Evolutionary conservation across 2,329 filamentous ascomycete genomes (phyloP).

Genomic region (Colletotrichum sp.): DNA sequence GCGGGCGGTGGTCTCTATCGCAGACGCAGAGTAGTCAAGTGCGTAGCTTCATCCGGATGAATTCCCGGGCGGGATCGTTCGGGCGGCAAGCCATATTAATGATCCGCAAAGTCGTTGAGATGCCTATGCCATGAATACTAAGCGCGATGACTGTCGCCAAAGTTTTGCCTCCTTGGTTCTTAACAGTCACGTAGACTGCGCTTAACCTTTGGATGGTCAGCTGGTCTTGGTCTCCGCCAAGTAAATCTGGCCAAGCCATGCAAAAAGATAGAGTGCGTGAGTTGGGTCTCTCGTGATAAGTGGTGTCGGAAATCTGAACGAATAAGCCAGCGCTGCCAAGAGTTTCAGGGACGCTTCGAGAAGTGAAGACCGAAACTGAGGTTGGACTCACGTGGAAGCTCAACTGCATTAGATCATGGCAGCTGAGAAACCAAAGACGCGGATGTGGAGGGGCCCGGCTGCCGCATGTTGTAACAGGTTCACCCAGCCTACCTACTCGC

Average conservation of each 20-base stretch:
- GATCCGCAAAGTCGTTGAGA: not conserved
- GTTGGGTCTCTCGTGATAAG: not conserved
- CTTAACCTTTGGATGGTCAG: fast-evolving
- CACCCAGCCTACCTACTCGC: not conserved
- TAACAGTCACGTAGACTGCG: not conserved
- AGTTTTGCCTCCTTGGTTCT: not conserved
- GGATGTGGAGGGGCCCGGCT: too few species aligned
- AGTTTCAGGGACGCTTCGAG: not conserved
- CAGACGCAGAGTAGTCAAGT: not conserved
- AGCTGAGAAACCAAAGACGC: not conserved
- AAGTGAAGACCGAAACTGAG: not conserved
- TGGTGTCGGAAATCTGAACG: not conserved
- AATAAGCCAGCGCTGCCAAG: not conserved
- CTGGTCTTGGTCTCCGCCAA: not conserved
- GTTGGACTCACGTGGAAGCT: not conserved
- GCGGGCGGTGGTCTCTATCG: not conserved
- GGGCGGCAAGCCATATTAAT: not conserved
- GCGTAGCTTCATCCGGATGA: not conserved
- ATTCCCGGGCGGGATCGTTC: not conserved
- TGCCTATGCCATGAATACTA: not conserved
- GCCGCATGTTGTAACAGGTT: too few species aligned
- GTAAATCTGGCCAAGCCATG: not conserved
- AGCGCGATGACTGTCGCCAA: not conserved
- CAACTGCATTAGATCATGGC: not conserved
- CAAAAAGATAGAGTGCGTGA: not conserved